phyloP scores from a whole-genome alignment of 805 yeast species.

The Candida chilensis region DNA sequence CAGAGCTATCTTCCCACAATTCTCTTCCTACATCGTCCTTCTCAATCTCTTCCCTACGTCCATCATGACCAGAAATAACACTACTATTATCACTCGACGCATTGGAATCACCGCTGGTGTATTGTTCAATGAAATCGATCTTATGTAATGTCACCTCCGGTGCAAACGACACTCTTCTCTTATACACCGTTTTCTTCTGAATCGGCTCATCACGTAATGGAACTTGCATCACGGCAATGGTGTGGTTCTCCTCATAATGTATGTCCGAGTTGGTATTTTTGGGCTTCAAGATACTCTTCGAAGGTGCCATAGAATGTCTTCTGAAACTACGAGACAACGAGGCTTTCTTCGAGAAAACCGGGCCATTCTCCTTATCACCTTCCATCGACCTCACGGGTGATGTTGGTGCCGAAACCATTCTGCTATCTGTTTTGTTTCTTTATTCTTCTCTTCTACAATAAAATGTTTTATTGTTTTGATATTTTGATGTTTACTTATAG shows the following conservation, averaged over 20 bases:
- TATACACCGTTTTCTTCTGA: slow-evolving; percentile 2
- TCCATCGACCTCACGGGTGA: too few relatives aligned
- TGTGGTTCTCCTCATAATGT: background rate
- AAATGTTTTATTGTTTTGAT: too few relatives aligned
- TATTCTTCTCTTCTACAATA: too few relatives aligned
- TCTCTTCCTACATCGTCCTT: slow-evolving; percentile 6
- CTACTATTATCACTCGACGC: too few relatives aligned
- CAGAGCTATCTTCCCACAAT: slow-evolving; percentile 15
- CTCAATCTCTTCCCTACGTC: slow-evolving; percentile 5
- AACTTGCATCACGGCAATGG: slow-evolving; percentile 1
- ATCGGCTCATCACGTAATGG: background rate
- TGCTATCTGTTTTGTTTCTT: too few relatives aligned
- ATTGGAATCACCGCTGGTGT: slow-evolving; percentile 2
- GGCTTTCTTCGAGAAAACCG: too few relatives aligned
- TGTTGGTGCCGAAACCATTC: too few relatives aligned
- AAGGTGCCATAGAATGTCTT: slow-evolving; percentile 23
- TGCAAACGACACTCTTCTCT: slow-evolving; percentile 68
- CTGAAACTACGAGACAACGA: too few relatives aligned
- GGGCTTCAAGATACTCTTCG: slow-evolving; percentile 26
- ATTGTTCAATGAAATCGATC: slow-evolving; percentile 25
- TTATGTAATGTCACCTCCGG: slow-evolving; percentile 64
- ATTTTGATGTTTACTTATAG: too few relatives aligned
- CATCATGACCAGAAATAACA: slow-evolving; percentile 2
- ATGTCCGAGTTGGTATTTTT: slow-evolving; percentile 3
- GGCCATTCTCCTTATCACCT: too few relatives aligned